These are phyloP conservation scores for Blyttiomyces sp. DNA, from an alignment of 371 early-diverging fungal species.

Conservation along the genomic window DNA sequence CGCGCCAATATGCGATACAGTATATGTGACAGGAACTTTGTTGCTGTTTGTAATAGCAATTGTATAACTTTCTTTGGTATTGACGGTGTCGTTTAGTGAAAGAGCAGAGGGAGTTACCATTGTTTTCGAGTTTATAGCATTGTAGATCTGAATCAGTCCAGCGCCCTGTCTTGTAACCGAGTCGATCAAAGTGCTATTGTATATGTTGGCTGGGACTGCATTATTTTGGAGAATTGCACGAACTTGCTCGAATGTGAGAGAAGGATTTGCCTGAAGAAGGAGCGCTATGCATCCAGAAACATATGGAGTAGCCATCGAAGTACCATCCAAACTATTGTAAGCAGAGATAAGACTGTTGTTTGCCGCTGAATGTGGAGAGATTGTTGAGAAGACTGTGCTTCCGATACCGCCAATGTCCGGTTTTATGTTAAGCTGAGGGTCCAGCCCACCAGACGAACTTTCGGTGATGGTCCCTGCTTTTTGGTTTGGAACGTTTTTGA, in stretches of 20 bases:
- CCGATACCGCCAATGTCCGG: conserved; percentile 31
- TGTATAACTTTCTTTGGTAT: conserved; percentile 39
- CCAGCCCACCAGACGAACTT: conserved; percentile 36
- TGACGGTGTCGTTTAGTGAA: conserved; percentile 60
- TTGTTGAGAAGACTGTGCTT: conserved; percentile 25
- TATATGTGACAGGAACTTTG: conserved; percentile 49
- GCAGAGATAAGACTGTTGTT: neutral
- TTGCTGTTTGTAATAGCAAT: conserved; percentile 59
- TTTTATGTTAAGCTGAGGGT: conserved; percentile 21
- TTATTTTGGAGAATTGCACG: conserved; percentile 46
- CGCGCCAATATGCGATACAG: conserved; percentile 37
- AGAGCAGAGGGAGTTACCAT: conserved; percentile 51
- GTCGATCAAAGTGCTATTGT: conserved; percentile 31
- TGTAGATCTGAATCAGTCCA: conserved; percentile 66
- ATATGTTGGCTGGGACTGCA: conserved; percentile 43
- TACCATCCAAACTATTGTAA: conserved; percentile 39
- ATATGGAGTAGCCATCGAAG: conserved; percentile 49
- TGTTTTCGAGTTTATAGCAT: conserved; percentile 54
- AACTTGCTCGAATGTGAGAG: neutral
- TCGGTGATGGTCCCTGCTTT: conserved; percentile 42
- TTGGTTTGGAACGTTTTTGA: conserved; percentile 3
- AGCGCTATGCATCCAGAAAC: conserved; percentile 28
- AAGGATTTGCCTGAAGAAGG: conserved; percentile 13
- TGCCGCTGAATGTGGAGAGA: conserved; percentile 7
- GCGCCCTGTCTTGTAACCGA: conserved; percentile 65